Percentiles rank a stretch among this genome's conserved stretches.
Conservation (phyloP, 805 yeast genomes). For the Lachancea dasiensis region DNA sequence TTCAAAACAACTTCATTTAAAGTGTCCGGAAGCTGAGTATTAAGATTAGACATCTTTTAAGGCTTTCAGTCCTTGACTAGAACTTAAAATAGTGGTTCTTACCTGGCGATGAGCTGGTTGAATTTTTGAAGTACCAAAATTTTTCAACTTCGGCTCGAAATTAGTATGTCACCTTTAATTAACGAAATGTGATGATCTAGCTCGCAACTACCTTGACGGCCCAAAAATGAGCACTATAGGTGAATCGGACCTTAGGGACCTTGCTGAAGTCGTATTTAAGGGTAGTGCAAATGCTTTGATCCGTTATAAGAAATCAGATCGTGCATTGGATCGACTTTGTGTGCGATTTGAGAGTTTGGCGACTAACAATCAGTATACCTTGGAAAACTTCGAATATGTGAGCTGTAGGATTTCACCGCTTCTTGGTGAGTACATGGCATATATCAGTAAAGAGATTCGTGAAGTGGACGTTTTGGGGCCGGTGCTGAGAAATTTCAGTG, state of each 20-base stretch:
- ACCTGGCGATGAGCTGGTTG: too few relatives aligned
- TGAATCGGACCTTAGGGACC: neutral
- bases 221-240: neutral
- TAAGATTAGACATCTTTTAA: constrained; percentile 32
- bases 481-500: neutral
- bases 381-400: constrained; percentile 18
- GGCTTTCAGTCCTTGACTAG: neutral
- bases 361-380: constrained; percentile 22
- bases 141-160: constrained; percentile 3
- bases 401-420: constrained; percentile 9
- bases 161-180: too few relatives aligned
- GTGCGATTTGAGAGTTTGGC: constrained; percentile 15
- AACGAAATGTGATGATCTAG: too few relatives aligned
- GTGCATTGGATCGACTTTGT: constrained; percentile 22
- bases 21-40: constrained; percentile 51
- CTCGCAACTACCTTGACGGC: constrained; percentile 2
- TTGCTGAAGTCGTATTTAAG: constrained; percentile 5
- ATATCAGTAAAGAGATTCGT: constrained; percentile 6
- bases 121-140: neutral
- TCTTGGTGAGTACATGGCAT: constrained; percentile 9
- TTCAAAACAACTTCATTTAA: constrained; percentile 90
- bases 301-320: constrained; percentile 12
- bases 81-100: neutral
- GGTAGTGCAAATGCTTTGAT: constrained; percentile 29
- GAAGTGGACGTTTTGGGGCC: neutral